Percentiles rank a stretch among this genome's conserved stretches.
These are phyloP conservation scores for Phytophthora pini DNA, from an alignment of 352 stramenopile species.

Conservation along the genomic window DNA sequence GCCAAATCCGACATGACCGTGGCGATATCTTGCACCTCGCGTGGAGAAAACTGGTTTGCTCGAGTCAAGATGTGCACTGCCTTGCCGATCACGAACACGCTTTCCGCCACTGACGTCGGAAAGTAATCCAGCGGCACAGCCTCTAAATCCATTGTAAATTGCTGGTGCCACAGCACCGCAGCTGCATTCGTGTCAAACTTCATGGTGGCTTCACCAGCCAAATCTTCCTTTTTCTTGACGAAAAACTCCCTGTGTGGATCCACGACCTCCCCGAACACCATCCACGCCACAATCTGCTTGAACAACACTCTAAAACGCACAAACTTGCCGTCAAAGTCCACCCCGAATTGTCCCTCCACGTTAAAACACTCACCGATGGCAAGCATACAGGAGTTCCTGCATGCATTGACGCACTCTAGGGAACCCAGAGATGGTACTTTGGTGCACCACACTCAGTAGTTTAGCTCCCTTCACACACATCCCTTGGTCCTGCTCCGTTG, in stretches of 20 bases:
- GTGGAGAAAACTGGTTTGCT: conserved; percentile 51
- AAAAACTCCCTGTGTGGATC: conserved; percentile 85
- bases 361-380: conserved; percentile 50
- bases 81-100: conserved; percentile 75
- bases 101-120: conserved; percentile 61
- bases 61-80: conserved; percentile 61
- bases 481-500: not conserved
- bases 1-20: conserved; percentile 45
- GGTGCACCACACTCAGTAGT: conserved; percentile 56
- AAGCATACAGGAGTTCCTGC: conserved; percentile 57
- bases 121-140: conserved; percentile 72
- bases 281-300: conserved; percentile 87
- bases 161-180: conserved; percentile 50
- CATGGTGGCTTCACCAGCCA: not conserved
- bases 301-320: conserved; percentile 56
- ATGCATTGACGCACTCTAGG: conserved; percentile 61
- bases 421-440: conserved; percentile 57
- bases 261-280: conserved; percentile 72
- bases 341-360: not conserved
- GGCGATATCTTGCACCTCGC: conserved; percentile 61
- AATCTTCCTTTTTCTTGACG: conserved; percentile 42
- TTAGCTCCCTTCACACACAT: conserved; percentile 41
- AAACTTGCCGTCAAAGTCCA: conserved; percentile 8
- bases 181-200: conserved; percentile 6
- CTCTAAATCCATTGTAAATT: conserved; percentile 61